Percentiles rank a stretch among this genome's conserved stretches.
These are phyloP conservation scores for Hypericum perforatum DNA, from an alignment of 345 rosid species.

Conservation along the genomic window DNA sequence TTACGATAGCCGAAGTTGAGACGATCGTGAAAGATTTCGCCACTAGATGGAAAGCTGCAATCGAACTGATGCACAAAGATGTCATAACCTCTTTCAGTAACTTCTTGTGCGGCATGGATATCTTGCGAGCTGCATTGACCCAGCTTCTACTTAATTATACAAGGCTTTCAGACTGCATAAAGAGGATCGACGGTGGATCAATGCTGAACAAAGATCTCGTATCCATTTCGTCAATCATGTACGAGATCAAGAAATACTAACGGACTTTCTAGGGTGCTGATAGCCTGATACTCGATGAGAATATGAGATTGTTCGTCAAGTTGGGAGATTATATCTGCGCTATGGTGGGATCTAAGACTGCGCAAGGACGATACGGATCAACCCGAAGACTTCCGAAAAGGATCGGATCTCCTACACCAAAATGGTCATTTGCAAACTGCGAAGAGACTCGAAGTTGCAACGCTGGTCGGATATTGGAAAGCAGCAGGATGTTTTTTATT, in stretches of 20 bases:
- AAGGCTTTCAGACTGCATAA: conserved; percentile 79
- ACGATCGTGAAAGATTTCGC: conserved; percentile 79
- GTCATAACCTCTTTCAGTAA: conserved; percentile 97
- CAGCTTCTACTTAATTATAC: conserved; percentile 90
- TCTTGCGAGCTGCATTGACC: conserved; percentile 87
- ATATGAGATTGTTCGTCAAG: too few relatives aligned
- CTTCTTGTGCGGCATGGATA: conserved; percentile 95
- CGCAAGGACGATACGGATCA: too few relatives aligned
- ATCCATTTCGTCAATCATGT: conserved; percentile 87
- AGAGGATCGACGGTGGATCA: conserved; percentile 70
- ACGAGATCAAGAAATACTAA: conserved; percentile 87
- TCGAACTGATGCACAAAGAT: conserved; percentile 96
- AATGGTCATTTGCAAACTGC: too few relatives aligned
- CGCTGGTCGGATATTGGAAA: too few relatives aligned
- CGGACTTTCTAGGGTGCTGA: conserved; percentile 53
- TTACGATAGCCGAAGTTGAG: conserved; percentile 71
- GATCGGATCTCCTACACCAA: too few relatives aligned
- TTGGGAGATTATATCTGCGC: too few relatives aligned
- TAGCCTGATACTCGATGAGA: too few relatives aligned
- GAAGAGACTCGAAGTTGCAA: too few relatives aligned
- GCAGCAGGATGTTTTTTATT: too few relatives aligned
- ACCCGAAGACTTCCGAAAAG: too few relatives aligned
- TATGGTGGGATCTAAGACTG: too few relatives aligned
- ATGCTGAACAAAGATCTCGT: conserved; percentile 81
- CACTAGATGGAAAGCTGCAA: conserved; percentile 85